Conservation (phyloP, 805 yeast genomes). For the Spathaspora passalidarum region DNA sequence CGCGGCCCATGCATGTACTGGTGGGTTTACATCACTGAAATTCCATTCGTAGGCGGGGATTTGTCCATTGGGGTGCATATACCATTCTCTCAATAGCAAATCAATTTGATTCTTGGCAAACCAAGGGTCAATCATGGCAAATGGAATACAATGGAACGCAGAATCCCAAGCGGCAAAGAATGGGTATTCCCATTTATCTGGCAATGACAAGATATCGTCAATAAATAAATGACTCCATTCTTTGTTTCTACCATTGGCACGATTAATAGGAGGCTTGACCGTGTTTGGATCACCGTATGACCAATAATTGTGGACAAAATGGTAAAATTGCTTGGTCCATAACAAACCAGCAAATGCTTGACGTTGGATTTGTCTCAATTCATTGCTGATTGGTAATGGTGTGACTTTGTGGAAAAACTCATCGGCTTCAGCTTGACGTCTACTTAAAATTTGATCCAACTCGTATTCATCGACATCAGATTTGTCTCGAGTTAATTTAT, state of each 20-base stretch:
- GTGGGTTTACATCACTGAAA: constrained; percentile 93
- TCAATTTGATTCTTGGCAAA: constrained; percentile 89
- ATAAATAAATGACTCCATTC: constrained; percentile 89
- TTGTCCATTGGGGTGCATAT: constrained; percentile 98
- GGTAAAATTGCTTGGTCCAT: constrained; percentile 92
- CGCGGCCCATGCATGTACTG: constrained; percentile 96
- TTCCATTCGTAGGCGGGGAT: constrained; percentile 97
- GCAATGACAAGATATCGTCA: constrained; percentile 83
- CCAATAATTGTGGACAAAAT: constrained; percentile 85
- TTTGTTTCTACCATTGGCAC: constrained; percentile 83
- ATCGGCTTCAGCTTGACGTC: constrained; percentile 84
- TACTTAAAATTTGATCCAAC: constrained; percentile 65
- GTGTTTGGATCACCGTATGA: constrained; percentile 77
- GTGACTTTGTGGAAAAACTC: constrained; percentile 87
- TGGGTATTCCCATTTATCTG: constrained; percentile 96
- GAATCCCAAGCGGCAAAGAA: constrained; percentile 97
- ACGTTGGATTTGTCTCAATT: constrained; percentile 78
- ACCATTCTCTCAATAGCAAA: constrained; percentile 88
- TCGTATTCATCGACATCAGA: constrained; percentile 66
- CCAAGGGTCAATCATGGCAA: constrained; percentile 90
- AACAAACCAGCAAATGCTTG: constrained; percentile 92
- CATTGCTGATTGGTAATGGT: constrained; percentile 80
- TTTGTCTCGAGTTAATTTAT: constrained; percentile 52
- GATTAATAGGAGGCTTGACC: constrained; percentile 70
- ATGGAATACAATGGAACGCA: constrained; percentile 90